These are phyloP conservation scores for Brassica nigra DNA, from an alignment of 345 rosid species.

Conservation along the genomic window DNA sequence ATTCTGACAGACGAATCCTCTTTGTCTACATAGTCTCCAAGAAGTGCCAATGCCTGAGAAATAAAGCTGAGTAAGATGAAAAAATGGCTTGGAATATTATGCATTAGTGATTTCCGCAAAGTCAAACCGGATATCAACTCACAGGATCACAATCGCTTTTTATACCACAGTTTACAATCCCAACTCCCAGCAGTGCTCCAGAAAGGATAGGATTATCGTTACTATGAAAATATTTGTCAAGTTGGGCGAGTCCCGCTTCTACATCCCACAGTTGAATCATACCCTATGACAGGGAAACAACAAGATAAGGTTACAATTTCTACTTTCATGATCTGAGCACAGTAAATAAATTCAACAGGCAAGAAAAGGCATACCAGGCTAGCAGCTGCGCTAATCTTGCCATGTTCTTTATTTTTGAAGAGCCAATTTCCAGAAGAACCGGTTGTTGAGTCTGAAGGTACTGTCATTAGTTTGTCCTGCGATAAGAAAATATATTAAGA, in stretches of 20 bases:
- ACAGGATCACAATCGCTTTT: slow-evolving; percentile 95
- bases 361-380: slow-evolving; percentile 63
- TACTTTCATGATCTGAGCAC: slow-evolving; percentile 5
- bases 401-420: slow-evolving; percentile 97
- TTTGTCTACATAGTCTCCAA: slow-evolving; percentile 67
- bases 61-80: slow-evolving; percentile 33
- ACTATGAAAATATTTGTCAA: slow-evolving; percentile 91
- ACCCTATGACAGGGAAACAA: slow-evolving; percentile 53
- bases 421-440: slow-evolving; percentile 89
- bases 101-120: neutral
- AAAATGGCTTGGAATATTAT: neutral
- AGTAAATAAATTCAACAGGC: neutral
- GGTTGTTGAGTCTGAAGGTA: slow-evolving; percentile 69
- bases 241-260: slow-evolving; percentile 86
- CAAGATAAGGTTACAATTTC: slow-evolving; percentile 3
- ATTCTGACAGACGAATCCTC: slow-evolving; percentile 86
- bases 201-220: slow-evolving; percentile 82
- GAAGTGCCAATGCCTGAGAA: slow-evolving; percentile 85
- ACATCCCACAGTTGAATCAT: slow-evolving; percentile 97
- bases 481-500: slow-evolving; percentile 21
- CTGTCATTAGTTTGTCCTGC: slow-evolving; percentile 95
- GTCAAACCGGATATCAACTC: slow-evolving; percentile 41
- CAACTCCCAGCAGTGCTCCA: slow-evolving; percentile 94
- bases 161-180: slow-evolving; percentile 81
- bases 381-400: slow-evolving; percentile 95